phyloP scores from a whole-genome alignment of 2,329 filamentous ascomycete genomes.

The Fusarium drepaniforme region DNA sequence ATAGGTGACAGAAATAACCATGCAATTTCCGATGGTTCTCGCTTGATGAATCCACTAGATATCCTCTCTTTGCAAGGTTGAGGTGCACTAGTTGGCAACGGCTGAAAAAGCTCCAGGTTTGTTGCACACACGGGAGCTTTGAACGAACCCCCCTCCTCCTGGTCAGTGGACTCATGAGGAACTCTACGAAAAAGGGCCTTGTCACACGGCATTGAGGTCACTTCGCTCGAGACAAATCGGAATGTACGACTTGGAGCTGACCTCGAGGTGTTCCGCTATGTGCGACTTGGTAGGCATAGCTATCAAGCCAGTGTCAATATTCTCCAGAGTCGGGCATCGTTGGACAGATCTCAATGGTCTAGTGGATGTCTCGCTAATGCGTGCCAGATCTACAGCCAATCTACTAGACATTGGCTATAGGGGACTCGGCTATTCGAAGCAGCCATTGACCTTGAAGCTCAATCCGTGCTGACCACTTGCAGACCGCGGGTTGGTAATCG shows the following conservation, averaged over 20 bases:
- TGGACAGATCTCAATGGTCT: not conserved
- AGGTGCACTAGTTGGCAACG: not conserved
- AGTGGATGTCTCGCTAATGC: not conserved
- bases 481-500: not conserved
- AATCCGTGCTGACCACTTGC: not conserved
- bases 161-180: not conserved
- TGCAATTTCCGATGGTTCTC: conserved; percentile 4
- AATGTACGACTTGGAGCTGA: not conserved
- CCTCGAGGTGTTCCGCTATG: not conserved
- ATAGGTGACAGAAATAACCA: conserved; percentile 12
- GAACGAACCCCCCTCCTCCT: not conserved
- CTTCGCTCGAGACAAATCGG: not conserved
- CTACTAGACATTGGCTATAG: not conserved
- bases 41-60: conserved; percentile 9
- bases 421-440: not conserved
- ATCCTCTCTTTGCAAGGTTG: not conserved
- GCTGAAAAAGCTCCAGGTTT: not conserved
- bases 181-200: not conserved
- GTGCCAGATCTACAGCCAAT: not conserved
- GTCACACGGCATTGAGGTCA: conserved; percentile 7
- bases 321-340: not conserved
- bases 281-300: not conserved
- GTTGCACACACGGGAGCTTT: not conserved
- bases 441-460: not conserved
- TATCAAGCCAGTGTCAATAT: not conserved